Base-by-base conservation (phyloP, 768 basidiomycete species). In the Agaricus subrufescens region DNA sequence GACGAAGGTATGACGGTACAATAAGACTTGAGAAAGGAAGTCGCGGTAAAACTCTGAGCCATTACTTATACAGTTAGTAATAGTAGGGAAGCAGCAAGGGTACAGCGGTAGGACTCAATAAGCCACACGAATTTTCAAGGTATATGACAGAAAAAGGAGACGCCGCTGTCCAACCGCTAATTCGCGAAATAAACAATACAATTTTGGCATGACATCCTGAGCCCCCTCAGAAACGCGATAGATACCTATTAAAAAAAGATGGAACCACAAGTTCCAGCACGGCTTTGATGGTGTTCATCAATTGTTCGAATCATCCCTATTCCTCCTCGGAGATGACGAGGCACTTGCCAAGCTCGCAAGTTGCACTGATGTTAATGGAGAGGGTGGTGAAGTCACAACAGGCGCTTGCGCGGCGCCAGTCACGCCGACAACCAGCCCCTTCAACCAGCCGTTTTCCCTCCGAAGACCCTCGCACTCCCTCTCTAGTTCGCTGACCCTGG, bases 401-500 rank as follows among this genome's bases (percentile, higher is more conserved):
- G 75, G 71, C 15, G 65, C 73, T 58, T 78, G 76, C 27, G 76
- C 84, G 37, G 81, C 89, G 23, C 89, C 89, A 0, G 91, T 92
- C 11, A 92, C 89, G 29, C 90, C 89, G 3, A 94, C 91, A 5
- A 96, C 91, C 12, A 96, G 72, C 0, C 92, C 90, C 72, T 94
- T 91, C 61, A 96, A 69, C 92, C 93, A 96, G 1, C 89, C 89
- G 64, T 97, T 97, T 74, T 97, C 94, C 56, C 90, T 78, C 47
- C 91, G 77, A 49, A 95, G 76, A 0, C 82, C 85, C 69, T 96
- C 94, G 69, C 94, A 94, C 71, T 96, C 93, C 68, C 89, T 82
- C 74, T 97, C 94, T 12, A 97, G 78, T 64, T 90, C 90, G 53
- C 72, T 77, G 12, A 95, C 91, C 51, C 86, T 82, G 0, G 75